A percentile compares a stretch with the other conserved stretches of the same genome.
These are phyloP conservation scores for Clarkia xantiana DNA, from an alignment of 345 rosid genomes.

Conservation along the genomic window DNA sequence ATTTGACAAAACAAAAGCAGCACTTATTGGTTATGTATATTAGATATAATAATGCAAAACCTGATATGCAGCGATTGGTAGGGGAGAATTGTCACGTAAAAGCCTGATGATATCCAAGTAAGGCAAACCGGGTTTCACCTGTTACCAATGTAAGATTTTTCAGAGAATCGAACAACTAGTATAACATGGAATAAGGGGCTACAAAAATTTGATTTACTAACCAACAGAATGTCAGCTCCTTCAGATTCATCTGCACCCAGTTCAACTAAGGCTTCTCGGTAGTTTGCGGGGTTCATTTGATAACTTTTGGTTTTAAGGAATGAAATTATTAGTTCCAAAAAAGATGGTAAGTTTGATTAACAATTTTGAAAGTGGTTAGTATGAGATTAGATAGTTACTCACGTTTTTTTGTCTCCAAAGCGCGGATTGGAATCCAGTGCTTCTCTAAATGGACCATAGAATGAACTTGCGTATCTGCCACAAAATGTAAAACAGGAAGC, in stretches of 20 bases:
- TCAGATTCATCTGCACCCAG: conserved; percentile 76
- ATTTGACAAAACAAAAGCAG: background rate
- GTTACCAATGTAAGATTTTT: conserved; percentile 11
- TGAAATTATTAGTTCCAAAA: conserved; percentile 6
- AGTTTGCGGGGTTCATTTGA: conserved; percentile 96
- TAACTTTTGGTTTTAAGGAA: conserved; percentile 46
- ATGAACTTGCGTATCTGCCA: conserved; percentile 85
- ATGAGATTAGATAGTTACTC: conserved; percentile 8
- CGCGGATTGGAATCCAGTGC: conserved; percentile 91
- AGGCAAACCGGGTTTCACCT: conserved; percentile 97
- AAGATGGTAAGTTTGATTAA: background rate
- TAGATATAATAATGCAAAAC: conserved; percentile 24
- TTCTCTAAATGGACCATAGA: conserved; percentile 92
- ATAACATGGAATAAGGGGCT: background rate
- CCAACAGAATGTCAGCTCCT: conserved; percentile 97
- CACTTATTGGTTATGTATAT: background rate
- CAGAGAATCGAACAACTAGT: conserved; percentile 1
- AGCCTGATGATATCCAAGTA: conserved; percentile 89
- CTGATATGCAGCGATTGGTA: conserved; percentile 95
- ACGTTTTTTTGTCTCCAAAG: conserved; percentile 94
- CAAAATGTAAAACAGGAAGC: background rate
- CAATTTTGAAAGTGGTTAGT: background rate
- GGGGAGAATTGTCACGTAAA: conserved; percentile 57
- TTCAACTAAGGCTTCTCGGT: conserved; percentile 83
- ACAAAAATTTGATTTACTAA: conserved; percentile 15